Evolutionary conservation across 2,329 filamentous ascomycete genomes (phyloP), one percentile per base, ranked within the genome.

Genomic region (Cladosporium phlei): DNA sequence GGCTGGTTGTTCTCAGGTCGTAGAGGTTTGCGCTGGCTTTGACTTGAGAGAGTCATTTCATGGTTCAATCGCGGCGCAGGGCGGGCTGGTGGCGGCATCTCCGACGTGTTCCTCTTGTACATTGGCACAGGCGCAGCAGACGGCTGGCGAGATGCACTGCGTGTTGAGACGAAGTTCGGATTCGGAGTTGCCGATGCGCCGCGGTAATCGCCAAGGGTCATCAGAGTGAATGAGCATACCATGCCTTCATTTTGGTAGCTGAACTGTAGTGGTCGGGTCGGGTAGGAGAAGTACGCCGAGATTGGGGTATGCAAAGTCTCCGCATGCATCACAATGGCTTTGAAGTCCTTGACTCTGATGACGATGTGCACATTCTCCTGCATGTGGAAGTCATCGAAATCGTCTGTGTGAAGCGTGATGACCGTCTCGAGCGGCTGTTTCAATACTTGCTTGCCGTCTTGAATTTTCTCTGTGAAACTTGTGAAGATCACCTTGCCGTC

Each of bases 401-500:
- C 86, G 47, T 85, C 78, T 22, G 79, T 81, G 60, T 88, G 85
- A 11, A 90, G 77, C 1, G 85, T 79, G 51, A 91, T 86, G 22
- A 85, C 86, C 8, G 86, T 91, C 56, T 88, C 85, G 1, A 91
- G 72, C 5, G 86, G 86, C 60, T 90, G 87, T 62, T 88, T 89
- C 34, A 90, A 67, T 12, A 88, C 80, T 57, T 86, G 85, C 67
- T 78, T 82, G 6, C 83, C 81, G 55, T 82, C 83, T 47, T 82
- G 76, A 7, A 85, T 80, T 67, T 88, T 90, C 63, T 90, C 86
- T 1, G 85, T 89, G 59, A 86, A 90, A 60, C 85, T 89, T 20
- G 85, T 87, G 57, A 91, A 87, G 48, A 86, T 85, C 12, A 86
- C 76, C 49, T 77, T 76, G 8, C 71, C 82, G 37, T 85, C 78